phyloP scores from a whole-genome alignment of 139 green algal species.

The Closterium sp. region DNA sequence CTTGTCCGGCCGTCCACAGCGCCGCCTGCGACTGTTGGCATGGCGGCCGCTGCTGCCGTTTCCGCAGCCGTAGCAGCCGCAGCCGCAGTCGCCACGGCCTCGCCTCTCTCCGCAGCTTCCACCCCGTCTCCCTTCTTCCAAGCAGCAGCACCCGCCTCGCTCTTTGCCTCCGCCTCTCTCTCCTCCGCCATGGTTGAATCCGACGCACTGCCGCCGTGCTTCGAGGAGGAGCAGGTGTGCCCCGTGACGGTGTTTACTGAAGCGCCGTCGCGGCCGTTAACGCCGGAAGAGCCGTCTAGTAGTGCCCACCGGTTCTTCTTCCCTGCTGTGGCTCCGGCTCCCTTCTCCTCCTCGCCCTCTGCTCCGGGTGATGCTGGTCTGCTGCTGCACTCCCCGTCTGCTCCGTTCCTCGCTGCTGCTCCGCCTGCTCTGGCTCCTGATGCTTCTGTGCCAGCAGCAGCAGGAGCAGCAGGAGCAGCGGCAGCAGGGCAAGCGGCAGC shows the following conservation, averaged over 20 bases:
- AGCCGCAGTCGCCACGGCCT: neutral
- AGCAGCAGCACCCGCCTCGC: neutral
- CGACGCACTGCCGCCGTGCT: neutral
- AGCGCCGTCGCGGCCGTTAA: neutral
- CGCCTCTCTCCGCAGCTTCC: neutral
- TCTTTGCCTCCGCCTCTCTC: neutral
- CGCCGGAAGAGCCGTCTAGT: neutral
- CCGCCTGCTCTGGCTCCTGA: no score
- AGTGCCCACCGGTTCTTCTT: neutral
- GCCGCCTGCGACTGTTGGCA: neutral
- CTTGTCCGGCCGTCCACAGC: neutral
- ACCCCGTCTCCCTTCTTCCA: neutral
- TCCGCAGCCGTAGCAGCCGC: neutral
- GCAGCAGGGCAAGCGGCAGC: neutral
- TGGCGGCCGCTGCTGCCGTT: neutral
- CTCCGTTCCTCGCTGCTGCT: neutral
- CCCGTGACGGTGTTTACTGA: neutral
- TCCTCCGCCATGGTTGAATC: neutral
- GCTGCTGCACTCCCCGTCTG: neutral
- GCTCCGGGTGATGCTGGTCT: neutral
- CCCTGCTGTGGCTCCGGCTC: neutral
- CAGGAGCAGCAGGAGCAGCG: neutral
- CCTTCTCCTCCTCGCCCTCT: neutral
- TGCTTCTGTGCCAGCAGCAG: no score
- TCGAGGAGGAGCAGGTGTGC: neutral